phyloP scores from a whole-genome alignment of 192 early-diverging fungal genomes.

The Coemansia sp. region DNA sequence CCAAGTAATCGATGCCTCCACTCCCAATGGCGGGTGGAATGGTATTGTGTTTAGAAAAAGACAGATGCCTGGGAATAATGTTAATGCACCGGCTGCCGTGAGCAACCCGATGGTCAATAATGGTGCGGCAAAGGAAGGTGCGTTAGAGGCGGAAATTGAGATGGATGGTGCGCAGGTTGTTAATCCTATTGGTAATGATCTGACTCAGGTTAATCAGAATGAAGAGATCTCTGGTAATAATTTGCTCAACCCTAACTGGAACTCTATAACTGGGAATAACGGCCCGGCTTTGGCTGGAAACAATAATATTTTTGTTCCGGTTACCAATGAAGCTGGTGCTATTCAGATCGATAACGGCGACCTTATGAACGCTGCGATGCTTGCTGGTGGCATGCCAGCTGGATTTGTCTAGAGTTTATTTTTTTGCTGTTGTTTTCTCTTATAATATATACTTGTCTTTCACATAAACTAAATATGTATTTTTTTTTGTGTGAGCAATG shows the following conservation, averaged over 20 bases:
- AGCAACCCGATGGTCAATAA: conserved; percentile 27
- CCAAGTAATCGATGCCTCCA: conserved; percentile 15
- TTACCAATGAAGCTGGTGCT: conserved; percentile 34
- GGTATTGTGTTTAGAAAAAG: conserved; percentile 22
- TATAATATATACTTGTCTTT: too few relatives aligned
- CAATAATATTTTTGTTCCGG: conserved; percentile 30
- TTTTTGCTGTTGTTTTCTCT: not conserved
- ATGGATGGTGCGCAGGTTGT: conserved; percentile 28
- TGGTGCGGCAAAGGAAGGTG: conserved; percentile 32
- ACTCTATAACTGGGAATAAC: conserved; percentile 23
- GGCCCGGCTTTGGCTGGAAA: conserved; percentile 35
- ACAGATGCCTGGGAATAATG: conserved; percentile 1
- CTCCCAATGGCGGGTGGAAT: not conserved
- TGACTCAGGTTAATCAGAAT: conserved; percentile 41
- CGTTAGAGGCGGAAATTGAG: conserved; percentile 21
- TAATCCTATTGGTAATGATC: conserved; percentile 37
- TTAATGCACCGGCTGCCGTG: conserved; percentile 30
- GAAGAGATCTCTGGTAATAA: conserved; percentile 33
- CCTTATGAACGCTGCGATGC: conserved; percentile 26
- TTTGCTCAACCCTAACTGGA: conserved; percentile 34
- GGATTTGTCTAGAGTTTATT: not conserved
- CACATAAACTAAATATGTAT: not conserved
- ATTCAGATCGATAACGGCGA: conserved; percentile 53
- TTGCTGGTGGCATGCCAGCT: conserved; percentile 9
- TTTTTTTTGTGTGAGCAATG: not conserved